Conservation (phyloP, 106 monocot species). For the Narthecium ossifragum region DNA sequence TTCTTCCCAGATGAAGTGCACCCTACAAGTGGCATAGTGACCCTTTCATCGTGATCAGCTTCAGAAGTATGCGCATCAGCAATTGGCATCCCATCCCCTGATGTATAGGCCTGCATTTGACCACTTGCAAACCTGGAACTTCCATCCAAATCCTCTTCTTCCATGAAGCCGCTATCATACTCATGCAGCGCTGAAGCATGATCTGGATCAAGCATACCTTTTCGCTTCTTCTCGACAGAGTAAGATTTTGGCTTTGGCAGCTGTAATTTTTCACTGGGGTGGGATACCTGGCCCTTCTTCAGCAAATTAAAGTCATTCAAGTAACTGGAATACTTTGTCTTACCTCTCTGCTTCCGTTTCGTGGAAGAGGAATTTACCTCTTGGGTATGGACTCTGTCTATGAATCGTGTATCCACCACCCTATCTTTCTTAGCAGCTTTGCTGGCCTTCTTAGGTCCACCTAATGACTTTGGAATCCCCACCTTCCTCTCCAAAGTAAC, state of each 20-base stretch:
- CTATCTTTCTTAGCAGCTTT: constrained; percentile 27
- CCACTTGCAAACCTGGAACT: constrained; percentile 14
- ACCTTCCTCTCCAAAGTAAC: constrained; percentile 10
- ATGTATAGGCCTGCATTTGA: constrained; percentile 7
- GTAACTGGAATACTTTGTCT: constrained; percentile 19
- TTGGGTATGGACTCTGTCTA: not conserved
- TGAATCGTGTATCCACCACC: constrained; percentile 10
- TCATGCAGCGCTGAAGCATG: constrained; percentile 11
- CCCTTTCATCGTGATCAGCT: constrained; percentile 20
- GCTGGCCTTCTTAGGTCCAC: constrained; percentile 27
- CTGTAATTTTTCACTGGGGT: constrained; percentile 26
- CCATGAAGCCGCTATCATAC: constrained; percentile 24
- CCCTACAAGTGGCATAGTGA: constrained; percentile 19
- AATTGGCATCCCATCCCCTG: constrained; percentile 15
- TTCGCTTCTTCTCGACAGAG: constrained; percentile 32
- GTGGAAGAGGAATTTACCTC: constrained; percentile 16
- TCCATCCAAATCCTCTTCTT: constrained; percentile 24
- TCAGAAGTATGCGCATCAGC: constrained; percentile 12
- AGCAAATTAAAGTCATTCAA: constrained; percentile 18
- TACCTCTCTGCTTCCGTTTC: constrained; percentile 43
- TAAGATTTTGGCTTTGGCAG: constrained; percentile 14
- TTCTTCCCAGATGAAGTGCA: constrained; percentile 52
- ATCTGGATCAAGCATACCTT: constrained; percentile 14
- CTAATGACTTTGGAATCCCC: constrained; percentile 9
- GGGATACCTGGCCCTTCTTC: constrained; percentile 24